Conservation (phyloP, 768 basidiomycete species). For the Mycena pura region DNA sequence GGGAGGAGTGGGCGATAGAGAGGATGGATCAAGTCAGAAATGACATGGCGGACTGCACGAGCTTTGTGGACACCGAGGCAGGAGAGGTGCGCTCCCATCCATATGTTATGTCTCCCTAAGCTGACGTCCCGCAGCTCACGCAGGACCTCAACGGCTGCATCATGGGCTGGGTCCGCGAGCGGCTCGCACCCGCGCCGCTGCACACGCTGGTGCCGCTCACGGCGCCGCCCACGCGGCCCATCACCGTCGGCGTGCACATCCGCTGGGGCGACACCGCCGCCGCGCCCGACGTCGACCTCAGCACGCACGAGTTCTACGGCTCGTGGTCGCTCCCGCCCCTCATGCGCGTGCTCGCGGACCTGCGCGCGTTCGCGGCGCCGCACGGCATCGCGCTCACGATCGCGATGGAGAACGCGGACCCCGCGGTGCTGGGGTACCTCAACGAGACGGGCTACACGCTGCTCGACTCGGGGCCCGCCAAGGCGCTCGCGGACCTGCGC, state of each 20-base stretch:
- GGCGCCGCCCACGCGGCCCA: conserved; percentile 4
- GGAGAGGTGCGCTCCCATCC: conserved; percentile 11
- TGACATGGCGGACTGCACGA: conserved; percentile 16
- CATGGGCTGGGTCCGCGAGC: conserved; percentile 22
- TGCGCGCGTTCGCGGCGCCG: conserved; percentile 7
- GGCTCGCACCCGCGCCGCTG: conserved; percentile 5
- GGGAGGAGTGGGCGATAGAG: conserved; percentile 14
- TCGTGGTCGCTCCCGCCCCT: conserved; percentile 17
- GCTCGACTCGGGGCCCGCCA: conserved; percentile 15
- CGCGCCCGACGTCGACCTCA: neutral
- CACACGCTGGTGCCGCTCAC: conserved; percentile 3
- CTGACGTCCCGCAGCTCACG: conserved; percentile 1
- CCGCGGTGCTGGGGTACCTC: conserved; percentile 5
- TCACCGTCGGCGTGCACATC: conserved; percentile 18
- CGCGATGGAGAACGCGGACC: conserved; percentile 20
- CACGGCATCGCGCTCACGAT: conserved; percentile 17
- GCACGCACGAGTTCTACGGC: conserved; percentile 13
- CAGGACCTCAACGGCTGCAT: conserved; percentile 21
- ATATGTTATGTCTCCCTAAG: neutral
- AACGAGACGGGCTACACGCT: conserved; percentile 14
- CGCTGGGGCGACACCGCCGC: conserved; percentile 22
- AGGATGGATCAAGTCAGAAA: conserved; percentile 9
- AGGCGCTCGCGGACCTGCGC: conserved; percentile 9
- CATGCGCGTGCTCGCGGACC: conserved; percentile 19
- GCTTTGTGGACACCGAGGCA: conserved; percentile 16